A percentile compares a stretch with the other conserved stretches of the same genome.
Conservation (phyloP, 495 filamentous ascomycete species). For the Neurospora sp. region DNA sequence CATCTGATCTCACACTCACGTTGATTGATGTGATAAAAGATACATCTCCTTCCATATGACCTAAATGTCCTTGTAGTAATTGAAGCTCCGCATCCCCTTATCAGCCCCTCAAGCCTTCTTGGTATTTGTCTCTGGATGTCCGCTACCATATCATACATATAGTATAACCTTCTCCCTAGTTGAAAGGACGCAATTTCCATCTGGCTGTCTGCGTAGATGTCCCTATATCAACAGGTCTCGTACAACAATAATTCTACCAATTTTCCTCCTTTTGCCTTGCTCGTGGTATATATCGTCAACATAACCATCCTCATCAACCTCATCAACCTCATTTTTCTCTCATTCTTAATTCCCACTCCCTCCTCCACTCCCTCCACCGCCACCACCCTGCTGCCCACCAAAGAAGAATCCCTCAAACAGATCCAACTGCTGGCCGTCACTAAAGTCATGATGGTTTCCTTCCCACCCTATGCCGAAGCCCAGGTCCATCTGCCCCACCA, state of each 20-base stretch:
- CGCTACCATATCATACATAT: background rate
- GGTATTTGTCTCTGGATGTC: background rate
- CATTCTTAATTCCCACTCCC: background rate
- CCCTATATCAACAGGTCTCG: background rate
- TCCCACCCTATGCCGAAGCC: slow-evolving; percentile 64
- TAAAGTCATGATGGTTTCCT: slow-evolving; percentile 69
- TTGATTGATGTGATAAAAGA: background rate
- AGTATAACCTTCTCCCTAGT: background rate
- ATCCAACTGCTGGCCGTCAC: slow-evolving; percentile 69
- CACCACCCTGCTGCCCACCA: slow-evolving; percentile 41
- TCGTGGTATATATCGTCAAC: background rate
- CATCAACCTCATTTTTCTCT: background rate
- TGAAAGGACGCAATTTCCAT: background rate
- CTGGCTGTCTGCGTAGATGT: background rate
- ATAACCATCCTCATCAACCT: background rate
- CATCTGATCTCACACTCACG: background rate
- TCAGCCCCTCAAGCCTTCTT: background rate
- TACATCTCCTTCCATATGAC: background rate
- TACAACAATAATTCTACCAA: background rate
- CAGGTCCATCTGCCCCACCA: slow-evolving; percentile 44
- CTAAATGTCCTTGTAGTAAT: background rate
- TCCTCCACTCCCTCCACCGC: background rate
- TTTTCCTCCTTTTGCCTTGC: background rate
- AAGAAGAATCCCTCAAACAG: slow-evolving; percentile 92
- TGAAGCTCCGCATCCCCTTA: background rate